Percentiles rank a stretch among this genome's conserved stretches.
Evolutionary conservation across 1,139 yeast species (phyloP).

Genomic region (Arxiozyma slooffiae): DNA sequence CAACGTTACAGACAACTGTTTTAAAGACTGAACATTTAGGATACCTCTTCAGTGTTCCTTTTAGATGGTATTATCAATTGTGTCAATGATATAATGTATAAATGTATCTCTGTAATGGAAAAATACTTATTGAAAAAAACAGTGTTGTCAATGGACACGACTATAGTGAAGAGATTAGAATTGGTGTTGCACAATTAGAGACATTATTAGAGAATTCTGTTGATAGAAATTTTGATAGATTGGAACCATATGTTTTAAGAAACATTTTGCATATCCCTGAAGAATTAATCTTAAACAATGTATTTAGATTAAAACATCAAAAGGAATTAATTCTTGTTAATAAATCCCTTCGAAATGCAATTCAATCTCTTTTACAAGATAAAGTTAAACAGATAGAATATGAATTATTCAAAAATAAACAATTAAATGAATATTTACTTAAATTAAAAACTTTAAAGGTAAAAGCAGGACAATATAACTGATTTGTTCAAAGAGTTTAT

Average conservation of each 20-base stretch:
- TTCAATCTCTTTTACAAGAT: conserved; percentile 9
- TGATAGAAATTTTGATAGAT: conserved; percentile 79
- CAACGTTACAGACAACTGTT: conserved; percentile 42
- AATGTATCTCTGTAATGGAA: conserved; percentile 75
- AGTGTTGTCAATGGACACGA: conserved; percentile 16
- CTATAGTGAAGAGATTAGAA: conserved; percentile 45
- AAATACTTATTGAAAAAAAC: conserved; percentile 40
- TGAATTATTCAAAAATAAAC: conserved; percentile 14
- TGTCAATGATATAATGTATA: conserved; percentile 74
- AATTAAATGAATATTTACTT: conserved; percentile 5
- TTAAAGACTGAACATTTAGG: conserved; percentile 79
- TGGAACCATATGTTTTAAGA: conserved; percentile 71
- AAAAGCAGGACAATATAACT: conserved; percentile 7
- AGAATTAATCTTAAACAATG: conserved; percentile 58
- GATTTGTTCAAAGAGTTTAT: not conserved
- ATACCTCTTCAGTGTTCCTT: conserved; percentile 73
- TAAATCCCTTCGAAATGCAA: conserved; percentile 8
- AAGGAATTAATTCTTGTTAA: conserved; percentile 36
- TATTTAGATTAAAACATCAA: conserved; percentile 62
- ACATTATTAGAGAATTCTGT: conserved; percentile 65
- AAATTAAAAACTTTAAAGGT: conserved; percentile 1
- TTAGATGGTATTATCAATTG: conserved; percentile 86
- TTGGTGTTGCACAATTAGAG: conserved; percentile 76
- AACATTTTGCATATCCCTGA: conserved; percentile 66
- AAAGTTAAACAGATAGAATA: conserved; percentile 16